A percentile compares a stretch with the other conserved stretches of the same genome.
phyloP scores from a whole-genome alignment of 495 filamentous ascomycete genomes.

The Cryomyces antarcticus region DNA sequence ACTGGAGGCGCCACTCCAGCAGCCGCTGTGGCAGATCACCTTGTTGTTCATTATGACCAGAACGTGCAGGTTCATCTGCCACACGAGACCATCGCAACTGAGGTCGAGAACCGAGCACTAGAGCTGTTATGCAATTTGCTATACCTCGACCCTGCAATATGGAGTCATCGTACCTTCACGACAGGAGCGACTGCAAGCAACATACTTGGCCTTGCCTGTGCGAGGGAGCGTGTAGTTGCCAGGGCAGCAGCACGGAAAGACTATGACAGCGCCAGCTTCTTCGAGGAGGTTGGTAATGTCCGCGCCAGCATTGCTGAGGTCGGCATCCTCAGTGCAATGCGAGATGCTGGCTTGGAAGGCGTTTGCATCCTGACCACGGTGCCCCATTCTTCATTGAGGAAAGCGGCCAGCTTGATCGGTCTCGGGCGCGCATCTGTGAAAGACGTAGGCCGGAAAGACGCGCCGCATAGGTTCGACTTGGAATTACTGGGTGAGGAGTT shows the following conservation, averaged over 20 bases:
- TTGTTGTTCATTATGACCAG: slow-evolving; percentile 61
- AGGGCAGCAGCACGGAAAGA: slow-evolving; percentile 19
- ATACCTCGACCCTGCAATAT: slow-evolving; percentile 28
- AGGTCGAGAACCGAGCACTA: slow-evolving; percentile 53
- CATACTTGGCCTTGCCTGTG: slow-evolving; percentile 60
- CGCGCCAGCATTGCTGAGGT: slow-evolving; percentile 37
- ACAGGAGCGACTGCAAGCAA: slow-evolving; percentile 82
- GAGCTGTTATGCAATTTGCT: slow-evolving; percentile 49
- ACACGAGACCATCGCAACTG: slow-evolving; percentile 47
- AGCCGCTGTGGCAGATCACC: slow-evolving; percentile 65
- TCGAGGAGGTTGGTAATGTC: background rate
- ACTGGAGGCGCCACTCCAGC: slow-evolving; percentile 64
- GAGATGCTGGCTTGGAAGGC: slow-evolving; percentile 35
- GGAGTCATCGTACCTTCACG: slow-evolving; percentile 52
- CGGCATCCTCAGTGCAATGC: slow-evolving; percentile 49
- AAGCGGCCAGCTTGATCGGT: slow-evolving; percentile 65
- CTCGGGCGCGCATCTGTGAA: slow-evolving; percentile 51
- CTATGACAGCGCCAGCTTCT: slow-evolving; percentile 5
- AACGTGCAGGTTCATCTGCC: slow-evolving; percentile 76
- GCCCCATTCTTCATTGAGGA: slow-evolving; percentile 63
- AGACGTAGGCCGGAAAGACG: slow-evolving; percentile 29
- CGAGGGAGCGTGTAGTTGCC: slow-evolving; percentile 43
- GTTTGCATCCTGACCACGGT: slow-evolving; percentile 63
- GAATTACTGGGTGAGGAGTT: slow-evolving; percentile 34
- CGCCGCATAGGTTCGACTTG: slow-evolving; percentile 49